Evolutionary conservation across 257 asterid species (phyloP).

Genomic region (Solanum rostratum): DNA sequence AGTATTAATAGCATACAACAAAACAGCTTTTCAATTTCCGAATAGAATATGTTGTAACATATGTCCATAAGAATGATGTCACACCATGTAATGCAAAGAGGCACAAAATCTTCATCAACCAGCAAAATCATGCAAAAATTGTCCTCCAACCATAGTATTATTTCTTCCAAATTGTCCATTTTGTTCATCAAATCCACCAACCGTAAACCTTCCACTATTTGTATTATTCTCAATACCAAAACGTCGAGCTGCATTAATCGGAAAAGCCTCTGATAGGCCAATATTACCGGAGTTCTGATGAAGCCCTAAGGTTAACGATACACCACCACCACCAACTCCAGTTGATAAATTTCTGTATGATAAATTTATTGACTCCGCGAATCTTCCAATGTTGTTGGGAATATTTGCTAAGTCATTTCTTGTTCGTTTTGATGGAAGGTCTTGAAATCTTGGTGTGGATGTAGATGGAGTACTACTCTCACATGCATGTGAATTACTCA

Average conservation of each 20-base stretch:
- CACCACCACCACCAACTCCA: constrained; percentile 31
- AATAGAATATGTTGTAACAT: background rate
- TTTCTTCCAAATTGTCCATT: constrained; percentile 57
- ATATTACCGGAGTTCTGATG: constrained; percentile 49
- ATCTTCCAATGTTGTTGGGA: constrained; percentile 1
- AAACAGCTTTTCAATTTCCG: background rate
- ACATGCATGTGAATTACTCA: constrained; percentile 22
- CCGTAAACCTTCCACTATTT: constrained; percentile 34
- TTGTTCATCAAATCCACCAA: constrained; percentile 41
- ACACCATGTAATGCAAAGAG: background rate
- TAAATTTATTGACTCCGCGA: constrained; percentile 20
- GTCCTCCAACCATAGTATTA: constrained; percentile 32
- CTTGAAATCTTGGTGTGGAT: constrained; percentile 33
- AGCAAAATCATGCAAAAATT: constrained; percentile 57
- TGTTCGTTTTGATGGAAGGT: constrained; percentile 36
- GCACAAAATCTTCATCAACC: constrained; percentile 21
- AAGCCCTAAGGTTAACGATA: constrained; percentile 82
- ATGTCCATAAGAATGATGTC: background rate
- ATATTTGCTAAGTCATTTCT: constrained; percentile 25
- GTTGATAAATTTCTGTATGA: constrained; percentile 29
- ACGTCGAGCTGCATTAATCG: constrained; percentile 73
- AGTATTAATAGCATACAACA: background rate
- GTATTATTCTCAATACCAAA: constrained; percentile 50
- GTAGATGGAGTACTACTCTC: constrained; percentile 26
- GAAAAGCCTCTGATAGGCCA: constrained; percentile 52